phyloP scores from a whole-genome alignment of 805 yeast genomes.

The Candida sithepensis region DNA sequence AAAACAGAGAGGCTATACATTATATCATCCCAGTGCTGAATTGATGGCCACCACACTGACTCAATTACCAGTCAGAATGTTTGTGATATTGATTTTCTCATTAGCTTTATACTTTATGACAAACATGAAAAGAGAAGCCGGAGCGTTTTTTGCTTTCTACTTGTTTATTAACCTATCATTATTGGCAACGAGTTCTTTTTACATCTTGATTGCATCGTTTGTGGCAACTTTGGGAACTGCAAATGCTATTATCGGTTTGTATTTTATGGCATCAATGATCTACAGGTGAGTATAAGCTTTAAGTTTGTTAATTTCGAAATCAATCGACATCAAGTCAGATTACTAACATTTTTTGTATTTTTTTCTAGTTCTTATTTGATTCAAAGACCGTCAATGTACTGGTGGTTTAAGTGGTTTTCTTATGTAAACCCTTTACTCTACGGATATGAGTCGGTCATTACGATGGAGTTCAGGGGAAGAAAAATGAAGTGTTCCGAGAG shows the following conservation, averaged over 20 bases:
- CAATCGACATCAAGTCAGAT: no score
- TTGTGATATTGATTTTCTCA: conserved; percentile 47
- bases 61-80: conserved; percentile 53
- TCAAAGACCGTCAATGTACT: conserved; percentile 54
- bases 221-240: conserved; percentile 45
- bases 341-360: conserved; percentile 8
- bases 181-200: conserved; percentile 44
- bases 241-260: conserved; percentile 52
- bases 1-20: conserved; percentile 60
- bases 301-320: no score
- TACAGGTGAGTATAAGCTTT: conserved; percentile 60
- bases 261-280: conserved; percentile 45
- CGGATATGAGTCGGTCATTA: conserved; percentile 49
- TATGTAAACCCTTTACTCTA: conserved; percentile 45
- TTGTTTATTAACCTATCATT: conserved; percentile 43
- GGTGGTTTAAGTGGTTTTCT: conserved; percentile 58
- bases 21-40: conserved; percentile 65
- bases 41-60: conserved; percentile 54
- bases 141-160: conserved; percentile 47
- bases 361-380: conserved; percentile 53
- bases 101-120: conserved; percentile 51
- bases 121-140: conserved; percentile 47
- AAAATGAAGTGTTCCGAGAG: conserved; percentile 42
- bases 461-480: conserved; percentile 52
- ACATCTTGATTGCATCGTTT: conserved; percentile 48